Evolutionary conservation across 2,329 filamentous ascomycete species (phyloP), one percentile per base, ranked within the genome.

Genomic region (Macrophomina phaseolina): DNA sequence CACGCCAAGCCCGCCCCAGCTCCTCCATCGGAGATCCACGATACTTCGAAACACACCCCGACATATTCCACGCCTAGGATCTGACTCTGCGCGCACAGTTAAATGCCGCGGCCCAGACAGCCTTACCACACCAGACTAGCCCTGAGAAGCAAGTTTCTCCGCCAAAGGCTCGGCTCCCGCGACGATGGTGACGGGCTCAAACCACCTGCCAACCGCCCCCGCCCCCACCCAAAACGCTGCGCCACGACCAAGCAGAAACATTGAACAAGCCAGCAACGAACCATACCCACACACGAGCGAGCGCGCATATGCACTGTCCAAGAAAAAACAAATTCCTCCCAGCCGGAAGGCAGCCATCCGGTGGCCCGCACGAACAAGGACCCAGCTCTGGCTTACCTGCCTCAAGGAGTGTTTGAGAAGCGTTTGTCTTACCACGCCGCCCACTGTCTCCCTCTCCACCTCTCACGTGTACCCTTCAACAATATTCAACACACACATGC

Each of bases 1-100:
- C 32, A 62, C 58, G 58, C 58, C 58, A 62, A 62, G 56, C 28
- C 23, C 40, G 18, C 40, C 14, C 28, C 11, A 12, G 7, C 36
- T 42, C 23, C 53, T 30, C 36, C 5, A 23, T 9, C 36, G 28
- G 9, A 5, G n/a, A 58, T 36, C 32, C 32, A 18, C 32, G 52
- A 38, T 38, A 55, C 32, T 16, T 45, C 55, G 14, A 61, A 60
- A 48, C 56, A 34, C 42, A 18, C 40, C 48, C 12, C 11, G 8
- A 45, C 42, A 45, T 14, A 14, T 2, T 49, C 46, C 46, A 49
- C 28, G 16, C 28, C 49, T 6, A 16, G 23, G 23, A 23, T 23
- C 23, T 3, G 23, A 23, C 23, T 23, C 23, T 23, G 23, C 49
- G 12, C 49, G 18, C 23, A 23, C 49, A 52, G 28, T 9, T 52